Evolutionary conservation across 805 yeast species (phyloP).

Genomic region (Yamadazyma paraphyllophila): DNA sequence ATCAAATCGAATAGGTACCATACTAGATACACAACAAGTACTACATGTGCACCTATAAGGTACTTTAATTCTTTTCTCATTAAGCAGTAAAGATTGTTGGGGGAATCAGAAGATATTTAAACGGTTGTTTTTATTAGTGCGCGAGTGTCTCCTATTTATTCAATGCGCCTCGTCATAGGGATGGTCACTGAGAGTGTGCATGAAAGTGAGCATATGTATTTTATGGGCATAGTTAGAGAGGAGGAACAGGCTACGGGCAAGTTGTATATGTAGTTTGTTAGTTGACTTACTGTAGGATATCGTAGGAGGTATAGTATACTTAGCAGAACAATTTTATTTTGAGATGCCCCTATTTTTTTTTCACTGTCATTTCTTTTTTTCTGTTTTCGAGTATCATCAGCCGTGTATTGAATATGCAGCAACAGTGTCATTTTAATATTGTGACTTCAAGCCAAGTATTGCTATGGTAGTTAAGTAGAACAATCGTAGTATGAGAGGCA

Average conservation of each 20-base stretch:
- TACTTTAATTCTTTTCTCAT: slow-evolving; percentile 69
- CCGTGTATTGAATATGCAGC: neutral
- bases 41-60: slow-evolving; percentile 57
- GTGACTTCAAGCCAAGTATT: neutral
- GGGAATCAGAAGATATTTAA: neutral
- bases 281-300: neutral
- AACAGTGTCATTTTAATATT: neutral
- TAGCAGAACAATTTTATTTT: neutral
- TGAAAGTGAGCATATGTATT: too few species aligned
- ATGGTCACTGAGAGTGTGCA: neutral
- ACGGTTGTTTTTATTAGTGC: neutral
- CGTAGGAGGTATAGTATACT: too few species aligned
- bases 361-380: neutral
- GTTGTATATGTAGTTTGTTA: neutral
- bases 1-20: slow-evolving; percentile 71
- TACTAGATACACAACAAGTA: slow-evolving; percentile 51
- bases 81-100: neutral
- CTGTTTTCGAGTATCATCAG: neutral
- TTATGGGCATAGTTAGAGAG: too few species aligned
- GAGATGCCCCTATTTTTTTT: slow-evolving; percentile 5
- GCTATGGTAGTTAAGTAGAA: neutral
- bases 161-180: neutral
- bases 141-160: neutral
- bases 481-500: too few species aligned
- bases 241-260: neutral